Conservation (phyloP, 2,329 filamentous ascomycete species). For the Pseudocercospora fuligena region DNA sequence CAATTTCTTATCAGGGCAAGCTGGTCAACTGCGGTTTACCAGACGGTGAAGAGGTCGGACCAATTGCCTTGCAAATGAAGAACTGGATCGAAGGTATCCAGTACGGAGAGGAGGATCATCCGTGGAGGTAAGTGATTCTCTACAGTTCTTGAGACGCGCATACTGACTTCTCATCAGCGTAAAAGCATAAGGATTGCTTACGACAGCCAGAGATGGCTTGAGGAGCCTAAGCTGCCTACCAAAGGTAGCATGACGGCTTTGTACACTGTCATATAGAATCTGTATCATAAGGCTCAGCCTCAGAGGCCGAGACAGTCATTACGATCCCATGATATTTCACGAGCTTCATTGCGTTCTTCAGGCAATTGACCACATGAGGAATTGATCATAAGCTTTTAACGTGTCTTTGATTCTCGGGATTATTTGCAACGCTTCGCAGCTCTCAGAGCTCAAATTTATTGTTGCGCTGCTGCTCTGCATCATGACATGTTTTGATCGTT, state of each 20-base stretch:
- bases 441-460: neutral
- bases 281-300: neutral
- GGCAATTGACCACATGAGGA: neutral
- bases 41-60: constrained; percentile 82
- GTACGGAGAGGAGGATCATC: constrained; percentile 90
- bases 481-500: neutral
- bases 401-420: neutral
- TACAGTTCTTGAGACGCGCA: too few relatives aligned
- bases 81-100: constrained; percentile 95
- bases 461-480: neutral
- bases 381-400: neutral
- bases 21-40: constrained; percentile 75
- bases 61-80: constrained; percentile 86
- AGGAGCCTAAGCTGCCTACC: neutral
- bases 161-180: neutral
- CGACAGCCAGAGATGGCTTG: neutral
- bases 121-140: constrained; percentile 70
- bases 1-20: constrained; percentile 85
- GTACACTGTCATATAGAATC: neutral
- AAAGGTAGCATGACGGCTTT: neutral
- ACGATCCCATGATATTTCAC: neutral
- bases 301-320: neutral
- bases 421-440: too few relatives aligned
- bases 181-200: neutral
- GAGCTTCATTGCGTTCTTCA: neutral